Percentiles rank a stretch among this genome's conserved stretches.
Evolutionary conservation across 169 alveolate species (phyloP).

Genomic region (Plasmodium adleri): DNA sequence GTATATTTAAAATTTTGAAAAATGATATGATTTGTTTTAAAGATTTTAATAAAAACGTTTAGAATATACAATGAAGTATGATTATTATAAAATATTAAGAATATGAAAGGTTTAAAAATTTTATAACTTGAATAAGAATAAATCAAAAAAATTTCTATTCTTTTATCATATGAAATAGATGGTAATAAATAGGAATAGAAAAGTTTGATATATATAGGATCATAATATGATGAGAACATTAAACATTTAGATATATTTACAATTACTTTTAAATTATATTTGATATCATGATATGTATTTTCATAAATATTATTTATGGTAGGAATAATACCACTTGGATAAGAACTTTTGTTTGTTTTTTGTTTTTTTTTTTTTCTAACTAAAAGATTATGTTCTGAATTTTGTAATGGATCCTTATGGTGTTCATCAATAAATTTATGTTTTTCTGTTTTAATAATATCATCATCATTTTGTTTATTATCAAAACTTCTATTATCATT

Average conservation of each 20-base stretch:
- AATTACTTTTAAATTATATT: constrained; percentile 31
- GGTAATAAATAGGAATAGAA: constrained; percentile 61
- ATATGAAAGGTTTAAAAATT: constrained; percentile 46
- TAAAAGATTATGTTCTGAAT: background rate
- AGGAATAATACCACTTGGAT: background rate
- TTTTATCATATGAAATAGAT: constrained; percentile 47
- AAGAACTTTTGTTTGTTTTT: background rate
- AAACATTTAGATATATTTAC: constrained; percentile 29
- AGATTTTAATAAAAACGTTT: constrained; percentile 4
- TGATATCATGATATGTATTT: constrained; percentile 54
- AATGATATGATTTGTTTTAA: constrained; percentile 11
- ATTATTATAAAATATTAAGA: constrained; percentile 48
- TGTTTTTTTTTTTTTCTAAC: constrained; percentile 1
- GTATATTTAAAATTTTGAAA: constrained; percentile 55
- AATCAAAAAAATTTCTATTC: constrained; percentile 56
- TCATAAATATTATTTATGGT: constrained; percentile 28
- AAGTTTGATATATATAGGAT: constrained; percentile 46
- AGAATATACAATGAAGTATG: constrained; percentile 18
- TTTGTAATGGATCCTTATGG: background rate
- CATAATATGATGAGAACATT: constrained; percentile 34
- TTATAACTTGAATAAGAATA: constrained; percentile 43
- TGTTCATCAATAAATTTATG: background rate
- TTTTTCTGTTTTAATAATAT: background rate
- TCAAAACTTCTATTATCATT: background rate
- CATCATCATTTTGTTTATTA: background rate